Evolutionary conservation across 2,329 filamentous ascomycete species (phyloP).

Genomic region (Stylonectria norvegica): DNA sequence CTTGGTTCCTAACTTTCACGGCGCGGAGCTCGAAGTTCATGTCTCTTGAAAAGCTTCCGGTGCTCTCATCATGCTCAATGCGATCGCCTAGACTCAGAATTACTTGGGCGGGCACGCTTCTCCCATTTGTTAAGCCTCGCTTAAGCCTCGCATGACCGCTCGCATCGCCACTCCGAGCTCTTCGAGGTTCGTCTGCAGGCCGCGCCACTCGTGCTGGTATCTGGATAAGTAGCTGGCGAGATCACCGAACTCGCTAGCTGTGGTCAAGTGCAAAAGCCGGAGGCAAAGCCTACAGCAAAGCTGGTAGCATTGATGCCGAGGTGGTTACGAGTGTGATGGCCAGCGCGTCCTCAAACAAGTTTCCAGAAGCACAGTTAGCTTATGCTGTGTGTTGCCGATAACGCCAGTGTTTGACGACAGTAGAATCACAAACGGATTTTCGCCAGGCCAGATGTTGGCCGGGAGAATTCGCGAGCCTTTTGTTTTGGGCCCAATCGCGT

Average conservation of each 20-base stretch:
- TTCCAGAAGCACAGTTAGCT: conserved; percentile 17
- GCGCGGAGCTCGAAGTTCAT: background rate
- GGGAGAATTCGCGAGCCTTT: conserved; percentile 15
- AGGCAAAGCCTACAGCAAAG: conserved; percentile 12
- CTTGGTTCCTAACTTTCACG: background rate
- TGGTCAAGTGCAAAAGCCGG: conserved; percentile 15
- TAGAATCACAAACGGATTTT: conserved; percentile 16
- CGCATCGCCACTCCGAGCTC: no score
- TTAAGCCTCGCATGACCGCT: conserved; percentile 7
- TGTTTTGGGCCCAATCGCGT: conserved; percentile 14
- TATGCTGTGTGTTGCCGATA: conserved; percentile 13
- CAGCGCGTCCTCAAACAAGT: conserved; percentile 16
- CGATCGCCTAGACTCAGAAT: conserved; percentile 7
- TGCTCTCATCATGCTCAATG: conserved; percentile 4
- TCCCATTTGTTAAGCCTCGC: conserved; percentile 1
- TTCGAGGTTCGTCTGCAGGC: conserved; percentile 1
- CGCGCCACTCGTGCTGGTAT: conserved; percentile 12
- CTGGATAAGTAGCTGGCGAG: conserved; percentile 8
- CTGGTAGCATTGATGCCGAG: conserved; percentile 4
- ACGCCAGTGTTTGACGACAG: conserved; percentile 17
- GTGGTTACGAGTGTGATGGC: no score
- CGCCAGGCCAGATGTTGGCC: background rate
- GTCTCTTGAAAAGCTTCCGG: background rate
- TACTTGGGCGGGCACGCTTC: conserved; percentile 3
- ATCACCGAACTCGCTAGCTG: conserved; percentile 10